These are phyloP conservation scores for Meripilus lineatus DNA, from an alignment of 1,284 basidiomycete genomes.

Conservation along the genomic window DNA sequence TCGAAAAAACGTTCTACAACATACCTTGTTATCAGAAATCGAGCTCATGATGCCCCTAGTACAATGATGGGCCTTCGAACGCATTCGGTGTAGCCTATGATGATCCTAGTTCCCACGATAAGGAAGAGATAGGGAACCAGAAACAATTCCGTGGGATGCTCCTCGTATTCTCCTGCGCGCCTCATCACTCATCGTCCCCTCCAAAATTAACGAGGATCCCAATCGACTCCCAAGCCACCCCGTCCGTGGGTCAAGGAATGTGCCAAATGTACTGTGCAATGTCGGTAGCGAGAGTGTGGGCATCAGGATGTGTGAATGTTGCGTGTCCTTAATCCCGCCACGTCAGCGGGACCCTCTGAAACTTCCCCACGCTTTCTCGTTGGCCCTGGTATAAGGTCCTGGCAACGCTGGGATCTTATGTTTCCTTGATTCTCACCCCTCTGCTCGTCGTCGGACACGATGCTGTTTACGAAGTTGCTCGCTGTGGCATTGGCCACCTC, in stretches of 20 bases:
- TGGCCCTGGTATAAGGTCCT: constrained; percentile 17
- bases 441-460: constrained; percentile 8
- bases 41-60: no score
- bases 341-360: constrained; percentile 20
- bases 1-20: no score
- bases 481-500: constrained; percentile 32
- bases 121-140: no score
- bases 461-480: constrained; percentile 27
- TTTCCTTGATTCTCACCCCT: constrained; percentile 5
- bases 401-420: constrained; percentile 9
- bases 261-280: constrained; percentile 9
- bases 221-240: constrained; percentile 16
- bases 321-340: constrained; percentile 18
- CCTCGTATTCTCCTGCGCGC: no score
- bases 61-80: no score
- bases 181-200: background rate
- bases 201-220: background rate
- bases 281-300: constrained; percentile 19
- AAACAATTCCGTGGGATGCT: no score
- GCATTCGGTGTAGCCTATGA: no score
- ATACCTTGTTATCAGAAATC: no score
- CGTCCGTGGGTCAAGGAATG: constrained; percentile 18
- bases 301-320: constrained; percentile 23
- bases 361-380: constrained; percentile 18
- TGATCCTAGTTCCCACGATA: no score